phyloP scores from a whole-genome alignment of 2,329 filamentous ascomycete genomes.

The Raffaelea deltoideospora region DNA sequence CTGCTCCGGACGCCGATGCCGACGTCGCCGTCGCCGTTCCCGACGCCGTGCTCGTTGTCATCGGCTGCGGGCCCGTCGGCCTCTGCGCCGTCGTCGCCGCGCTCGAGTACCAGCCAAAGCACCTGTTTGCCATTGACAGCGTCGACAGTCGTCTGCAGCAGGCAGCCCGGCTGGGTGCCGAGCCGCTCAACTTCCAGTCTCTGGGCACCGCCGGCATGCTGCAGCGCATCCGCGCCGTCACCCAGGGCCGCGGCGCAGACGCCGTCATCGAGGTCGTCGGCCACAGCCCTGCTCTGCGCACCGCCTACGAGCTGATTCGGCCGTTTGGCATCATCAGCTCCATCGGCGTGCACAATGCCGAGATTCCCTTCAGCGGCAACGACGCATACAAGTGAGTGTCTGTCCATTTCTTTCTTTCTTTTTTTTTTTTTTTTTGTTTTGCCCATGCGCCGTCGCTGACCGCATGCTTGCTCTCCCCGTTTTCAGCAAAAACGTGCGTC shows the following conservation, averaged over 20 bases:
- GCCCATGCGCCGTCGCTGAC: too few relatives aligned
- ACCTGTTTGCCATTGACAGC: conserved; percentile 66
- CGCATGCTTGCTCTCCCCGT: background rate
- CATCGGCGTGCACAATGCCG: conserved; percentile 61
- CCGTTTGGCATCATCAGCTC: conserved; percentile 62
- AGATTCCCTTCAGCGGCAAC: conserved; percentile 52
- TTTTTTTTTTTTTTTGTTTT: too few relatives aligned
- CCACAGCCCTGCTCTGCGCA: conserved; percentile 50
- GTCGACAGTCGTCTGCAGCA: conserved; percentile 60
- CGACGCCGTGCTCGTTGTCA: conserved; percentile 58
- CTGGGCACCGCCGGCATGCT: conserved; percentile 41
- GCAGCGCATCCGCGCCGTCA: conserved; percentile 56
- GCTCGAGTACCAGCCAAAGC: conserved; percentile 57
- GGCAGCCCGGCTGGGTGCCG: conserved; percentile 60
- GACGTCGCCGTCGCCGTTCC: conserved; percentile 37
- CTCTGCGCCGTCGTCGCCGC: conserved; percentile 71
- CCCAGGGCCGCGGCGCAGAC: conserved; percentile 70
- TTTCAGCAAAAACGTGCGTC: conserved; percentile 49
- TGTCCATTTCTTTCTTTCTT: background rate
- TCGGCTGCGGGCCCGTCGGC: conserved; percentile 77
- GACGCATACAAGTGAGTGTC: conserved; percentile 40
- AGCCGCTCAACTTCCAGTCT: conserved; percentile 63
- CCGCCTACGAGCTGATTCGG: conserved; percentile 55
- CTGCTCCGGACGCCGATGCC: too few relatives aligned
- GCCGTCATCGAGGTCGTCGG: conserved; percentile 70